These are phyloP conservation scores for Termitomyces sp. DNA, from an alignment of 768 basidiomycete species.

Conservation along the genomic window DNA sequence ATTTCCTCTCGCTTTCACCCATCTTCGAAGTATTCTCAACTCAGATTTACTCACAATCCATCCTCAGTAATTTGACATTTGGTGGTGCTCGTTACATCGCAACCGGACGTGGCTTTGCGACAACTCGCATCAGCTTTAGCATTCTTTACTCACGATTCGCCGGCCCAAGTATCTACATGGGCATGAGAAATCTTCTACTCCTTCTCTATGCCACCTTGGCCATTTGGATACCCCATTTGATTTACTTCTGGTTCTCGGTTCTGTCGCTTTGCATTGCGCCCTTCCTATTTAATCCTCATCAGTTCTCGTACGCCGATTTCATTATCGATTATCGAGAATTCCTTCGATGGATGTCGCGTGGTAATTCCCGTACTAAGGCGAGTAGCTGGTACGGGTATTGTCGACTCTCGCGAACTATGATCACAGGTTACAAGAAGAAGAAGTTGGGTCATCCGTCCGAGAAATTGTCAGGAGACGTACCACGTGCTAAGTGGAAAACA, in stretches of 20 bases:
- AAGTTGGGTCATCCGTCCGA: conserved; percentile 96
- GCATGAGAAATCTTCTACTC: conserved; percentile 88
- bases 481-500: conserved; percentile 82
- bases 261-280: conserved; percentile 93
- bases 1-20: conserved; percentile 95
- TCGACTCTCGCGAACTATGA: conserved; percentile 92
- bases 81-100: conserved; percentile 99
- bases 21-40: conserved; percentile 99
- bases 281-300: conserved; percentile 99
- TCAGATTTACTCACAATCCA: conserved; percentile 96
- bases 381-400: conserved; percentile 99
- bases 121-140: conserved; percentile 91
- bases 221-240: conserved; percentile 90
- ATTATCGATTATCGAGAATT: conserved; percentile 99
- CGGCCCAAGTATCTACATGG: conserved; percentile 99
- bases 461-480: conserved; percentile 91
- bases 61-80: conserved; percentile 93
- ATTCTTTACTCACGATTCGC: conserved; percentile 98
- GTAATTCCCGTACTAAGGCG: conserved; percentile 92
- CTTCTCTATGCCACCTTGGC: conserved; percentile 89
- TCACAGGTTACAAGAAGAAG: conserved; percentile 99
- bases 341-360: conserved; percentile 98
- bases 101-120: conserved; percentile 98
- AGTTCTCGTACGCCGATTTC: conserved; percentile 95
- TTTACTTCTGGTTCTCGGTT: conserved; percentile 99